phyloP scores from a whole-genome alignment of 768 basidiomycete genomes.

The Clavulina sp. region DNA sequence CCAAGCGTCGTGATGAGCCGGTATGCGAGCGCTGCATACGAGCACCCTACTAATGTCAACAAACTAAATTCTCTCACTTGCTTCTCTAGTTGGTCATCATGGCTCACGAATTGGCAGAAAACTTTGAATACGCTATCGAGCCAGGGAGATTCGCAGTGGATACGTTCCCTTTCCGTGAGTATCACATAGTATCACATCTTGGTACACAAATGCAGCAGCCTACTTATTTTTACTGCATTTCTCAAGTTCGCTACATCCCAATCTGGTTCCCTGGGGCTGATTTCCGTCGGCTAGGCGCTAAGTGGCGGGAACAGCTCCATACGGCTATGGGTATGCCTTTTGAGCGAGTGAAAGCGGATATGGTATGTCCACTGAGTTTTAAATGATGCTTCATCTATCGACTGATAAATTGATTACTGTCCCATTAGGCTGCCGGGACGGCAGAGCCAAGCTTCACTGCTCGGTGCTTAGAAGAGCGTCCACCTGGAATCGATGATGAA shows the following conservation, averaged over 20 bases:
- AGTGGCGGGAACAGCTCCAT: not conserved
- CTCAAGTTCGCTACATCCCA: not conserved
- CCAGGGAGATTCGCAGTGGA: not conserved
- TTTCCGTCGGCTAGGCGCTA: not conserved
- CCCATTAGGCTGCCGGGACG: not conserved
- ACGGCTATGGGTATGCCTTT: not conserved
- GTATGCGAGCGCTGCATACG: no score
- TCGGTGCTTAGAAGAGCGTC: not conserved
- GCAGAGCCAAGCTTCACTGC: not conserved
- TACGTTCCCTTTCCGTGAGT: not conserved
- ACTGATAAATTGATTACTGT: not conserved
- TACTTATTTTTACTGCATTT: not conserved
- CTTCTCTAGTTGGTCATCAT: no score
- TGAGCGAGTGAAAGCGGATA: not conserved
- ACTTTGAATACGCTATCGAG: no score
- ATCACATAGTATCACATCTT: not conserved
- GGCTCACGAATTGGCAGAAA: no score
- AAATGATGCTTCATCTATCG: not conserved
- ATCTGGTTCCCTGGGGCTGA: not conserved
- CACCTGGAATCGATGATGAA: not conserved
- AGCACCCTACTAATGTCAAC: no score
- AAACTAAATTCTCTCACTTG: no score
- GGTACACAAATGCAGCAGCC: not conserved
- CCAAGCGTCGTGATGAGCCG: no score
- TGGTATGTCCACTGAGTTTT: not conserved